phyloP scores from a whole-genome alignment of 768 basidiomycete species.

The Phaeotremella skinneri region DNA sequence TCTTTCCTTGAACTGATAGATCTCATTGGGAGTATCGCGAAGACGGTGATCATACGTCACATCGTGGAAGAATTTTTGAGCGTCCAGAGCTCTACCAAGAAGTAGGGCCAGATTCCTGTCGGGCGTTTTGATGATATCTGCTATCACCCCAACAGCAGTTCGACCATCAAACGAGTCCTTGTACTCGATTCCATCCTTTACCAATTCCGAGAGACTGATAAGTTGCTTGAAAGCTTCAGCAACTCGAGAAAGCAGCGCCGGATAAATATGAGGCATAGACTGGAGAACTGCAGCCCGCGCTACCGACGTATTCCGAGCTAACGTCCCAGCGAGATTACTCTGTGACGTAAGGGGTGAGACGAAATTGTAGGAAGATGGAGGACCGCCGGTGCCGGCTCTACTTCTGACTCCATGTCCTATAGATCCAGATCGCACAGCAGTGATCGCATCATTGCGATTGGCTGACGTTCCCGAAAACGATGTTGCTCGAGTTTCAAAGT shows the following conservation, averaged over 20 bases:
- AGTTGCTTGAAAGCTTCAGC: conserved; percentile 88
- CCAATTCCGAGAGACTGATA: conserved; percentile 69
- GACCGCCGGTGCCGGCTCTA: conserved; percentile 13
- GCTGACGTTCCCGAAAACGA: conserved; percentile 46
- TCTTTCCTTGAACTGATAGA: conserved; percentile 88
- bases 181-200: conserved; percentile 95
- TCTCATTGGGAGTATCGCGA: conserved; percentile 78
- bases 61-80: conserved; percentile 99
- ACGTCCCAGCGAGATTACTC: conserved; percentile 32
- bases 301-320: conserved; percentile 33
- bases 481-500: conserved; percentile 36
- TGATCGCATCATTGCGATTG: conserved; percentile 30
- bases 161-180: conserved; percentile 95
- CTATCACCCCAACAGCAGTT: conserved; percentile 94
- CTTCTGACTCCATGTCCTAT: conserved; percentile 31
- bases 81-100: conserved; percentile 90
- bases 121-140: conserved; percentile 97
- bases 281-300: conserved; percentile 53
- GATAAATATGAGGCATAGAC: conserved; percentile 79
- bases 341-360: conserved; percentile 39
- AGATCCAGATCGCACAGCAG: conserved; percentile 41
- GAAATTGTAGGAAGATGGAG: conserved; percentile 32
- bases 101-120: conserved; percentile 93
- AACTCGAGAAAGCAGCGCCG: conserved; percentile 91
- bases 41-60: conserved; percentile 97